Evolutionary conservation across 2,329 filamentous ascomycete species (phyloP).

Genomic region (Lecanicillium sp.): DNA sequence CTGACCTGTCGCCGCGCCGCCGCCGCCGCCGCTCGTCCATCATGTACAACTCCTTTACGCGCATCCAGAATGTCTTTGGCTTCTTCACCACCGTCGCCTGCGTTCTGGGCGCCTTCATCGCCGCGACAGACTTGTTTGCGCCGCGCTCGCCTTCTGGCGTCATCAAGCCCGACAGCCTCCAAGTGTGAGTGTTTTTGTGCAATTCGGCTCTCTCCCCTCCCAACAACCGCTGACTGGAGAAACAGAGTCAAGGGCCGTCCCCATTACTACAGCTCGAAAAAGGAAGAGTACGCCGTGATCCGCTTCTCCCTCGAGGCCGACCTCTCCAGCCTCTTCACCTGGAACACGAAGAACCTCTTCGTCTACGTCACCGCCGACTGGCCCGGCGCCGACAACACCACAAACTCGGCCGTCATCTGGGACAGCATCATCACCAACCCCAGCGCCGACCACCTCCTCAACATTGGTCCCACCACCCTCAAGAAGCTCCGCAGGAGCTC

Average conservation of each 20-base stretch:
- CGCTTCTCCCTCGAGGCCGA: conserved; percentile 91
- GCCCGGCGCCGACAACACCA: conserved; percentile 34
- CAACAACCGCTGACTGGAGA: background rate
- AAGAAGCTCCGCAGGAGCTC: conserved; percentile 55
- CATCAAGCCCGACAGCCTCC: conserved; percentile 65
- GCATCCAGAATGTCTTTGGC: conserved; percentile 87
- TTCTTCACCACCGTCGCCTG: conserved; percentile 96
- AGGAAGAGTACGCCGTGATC: conserved; percentile 92
- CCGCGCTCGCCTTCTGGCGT: conserved; percentile 59
- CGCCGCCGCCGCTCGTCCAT: conserved; percentile 21
- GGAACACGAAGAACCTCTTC: conserved; percentile 99
- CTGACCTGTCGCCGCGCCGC: background rate
- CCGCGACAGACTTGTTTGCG: conserved; percentile 66
- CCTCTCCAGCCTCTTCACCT: conserved; percentile 87
- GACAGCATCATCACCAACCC: conserved; percentile 82
- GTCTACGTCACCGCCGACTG: conserved; percentile 86
- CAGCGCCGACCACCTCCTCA: conserved; percentile 54
- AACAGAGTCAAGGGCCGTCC: conserved; percentile 76
- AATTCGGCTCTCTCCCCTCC: conserved; percentile 1
- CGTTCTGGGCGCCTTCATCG: conserved; percentile 70
- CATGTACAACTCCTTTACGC: conserved; percentile 85
- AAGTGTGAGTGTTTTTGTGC: conserved; percentile 59
- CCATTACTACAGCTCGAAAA: conserved; percentile 90
- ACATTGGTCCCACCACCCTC: conserved; percentile 50
- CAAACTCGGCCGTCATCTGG: conserved; percentile 84